Evolutionary conservation across 2,329 filamentous ascomycete genomes (phyloP).

Genomic region (Epichloe brachyelytri): DNA sequence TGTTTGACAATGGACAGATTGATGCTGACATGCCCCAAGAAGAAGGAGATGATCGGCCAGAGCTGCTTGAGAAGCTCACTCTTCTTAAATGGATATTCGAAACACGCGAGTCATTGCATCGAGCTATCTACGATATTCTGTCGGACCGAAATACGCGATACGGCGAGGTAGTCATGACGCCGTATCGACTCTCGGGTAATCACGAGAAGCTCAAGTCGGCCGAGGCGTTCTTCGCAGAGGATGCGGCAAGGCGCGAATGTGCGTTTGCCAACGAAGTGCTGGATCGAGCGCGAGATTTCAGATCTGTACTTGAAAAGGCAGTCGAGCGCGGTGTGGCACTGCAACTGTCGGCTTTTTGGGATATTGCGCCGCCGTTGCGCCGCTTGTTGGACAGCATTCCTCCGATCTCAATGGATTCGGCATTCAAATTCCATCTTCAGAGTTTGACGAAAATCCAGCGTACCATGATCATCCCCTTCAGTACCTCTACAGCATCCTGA

Average conservation of each 20-base stretch:
- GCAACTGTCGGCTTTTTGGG: conserved; percentile 93
- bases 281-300: conserved; percentile 62
- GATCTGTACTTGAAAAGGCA: conserved; percentile 68
- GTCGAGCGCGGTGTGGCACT: conserved; percentile 80
- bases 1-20: conserved; percentile 53
- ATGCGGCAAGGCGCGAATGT: conserved; percentile 58
- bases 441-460: conserved; percentile 74
- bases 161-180: conserved; percentile 67
- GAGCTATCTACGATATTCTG: conserved; percentile 73
- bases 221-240: conserved; percentile 68
- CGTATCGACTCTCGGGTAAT: conserved; percentile 64
- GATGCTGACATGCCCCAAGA: conserved; percentile 76
- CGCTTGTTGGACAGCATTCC: conserved; percentile 68
- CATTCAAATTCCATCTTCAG: conserved; percentile 63
- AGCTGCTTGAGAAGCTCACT: conserved; percentile 86
- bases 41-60: conserved; percentile 88
- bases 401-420: conserved; percentile 44
- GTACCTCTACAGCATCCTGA: conserved; percentile 75
- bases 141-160: conserved; percentile 79
- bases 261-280: conserved; percentile 60
- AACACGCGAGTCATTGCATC: conserved; percentile 74
- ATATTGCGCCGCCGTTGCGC: conserved; percentile 76
- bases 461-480: conserved; percentile 75
- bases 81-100: conserved; percentile 96
- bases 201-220: conserved; percentile 69